Evolutionary conservation across 1,284 basidiomycete species (phyloP), one percentile per base, ranked within the genome.

Genomic region (Ceratobasidium sp.): DNA sequence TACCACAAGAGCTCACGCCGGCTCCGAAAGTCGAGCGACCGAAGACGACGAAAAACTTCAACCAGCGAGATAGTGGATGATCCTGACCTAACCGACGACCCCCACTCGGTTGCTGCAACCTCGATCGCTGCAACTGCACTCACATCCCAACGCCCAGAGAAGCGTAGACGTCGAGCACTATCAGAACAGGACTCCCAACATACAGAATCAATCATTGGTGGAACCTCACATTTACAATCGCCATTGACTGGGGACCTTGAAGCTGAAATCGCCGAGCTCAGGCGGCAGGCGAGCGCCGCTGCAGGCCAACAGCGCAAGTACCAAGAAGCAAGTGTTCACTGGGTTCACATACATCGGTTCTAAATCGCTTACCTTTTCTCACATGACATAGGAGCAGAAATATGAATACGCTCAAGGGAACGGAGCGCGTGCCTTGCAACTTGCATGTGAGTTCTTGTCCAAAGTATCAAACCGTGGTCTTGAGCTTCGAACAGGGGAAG

Each of bases 281-380:
- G 89, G 58, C 85, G 88, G 49, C 83, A 88, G 41, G 90, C 90
- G 19, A 87, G 87, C 23, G 78, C 90, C 68, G 90, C 90, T 23
- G 90, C 91, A 73, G 90, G 85, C 71, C 89, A 92, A 77, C 84
- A 88, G 36, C 82, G 90, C 53, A 82, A 89, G 67, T 90, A 86
- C 79, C 89, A 86, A 78, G 90, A 92, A 82, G 85, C 74, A 90
- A 91, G 76, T 92, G 90, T 90, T 90, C 90, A 1, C 75, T 86
- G 50, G 36, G 57, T 87, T 52, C 33, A 46, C 49, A 30, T 33
- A 41, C 25, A 25, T 49, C 56, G 52, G 33, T 49, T 11, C 14
- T 54, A n/a, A 9, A 29, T 67, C 30, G 49, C 53, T 59, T 57
- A 57, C 58, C 39, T 41, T 33, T 70, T 64, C 60, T 47, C 29